Evolutionary conservation across 1,284 basidiomycete species (phyloP), one percentile per base, ranked within the genome.

Genomic region (Marasmius tenuissimus): DNA sequence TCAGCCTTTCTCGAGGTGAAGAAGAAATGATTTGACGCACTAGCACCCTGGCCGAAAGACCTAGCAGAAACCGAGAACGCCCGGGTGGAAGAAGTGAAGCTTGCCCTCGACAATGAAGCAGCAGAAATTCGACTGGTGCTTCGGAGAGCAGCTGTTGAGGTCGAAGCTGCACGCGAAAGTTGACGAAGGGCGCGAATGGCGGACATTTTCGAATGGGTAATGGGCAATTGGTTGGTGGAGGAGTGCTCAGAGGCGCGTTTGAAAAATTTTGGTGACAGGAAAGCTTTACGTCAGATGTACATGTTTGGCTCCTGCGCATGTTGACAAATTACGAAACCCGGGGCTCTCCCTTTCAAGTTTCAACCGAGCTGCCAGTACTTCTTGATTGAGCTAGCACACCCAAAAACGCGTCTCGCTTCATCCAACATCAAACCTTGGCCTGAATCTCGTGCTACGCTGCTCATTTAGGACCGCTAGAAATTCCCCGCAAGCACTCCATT

Each of bases 21-120:
- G 58, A 39, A 59, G 60, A 66, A 64, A n/a, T 12, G 52, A 48
- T 33, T 49, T 51, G 62, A 83, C 87, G 72, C 67, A 91, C 89
- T 73, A 35, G 85, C 74, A 70, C 89, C 89, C 64, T 87, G 84
- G 33, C 87, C 86, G 62, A 85, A 76, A 49, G 78, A 73, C 42
- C 76, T 71, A 8, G 81, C 73, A 40, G 87, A 85, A 39, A 77
- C 80, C 1, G 86, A 85, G 74, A 91, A 90, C 39, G 83, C 73
- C 56, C 88, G 77, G 47, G 38, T 50, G 18, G 54, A 22, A n/a
- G 35, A 22, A 58, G 65, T 60, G 54, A 60, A 60, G 56, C 61
- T 64, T 16, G 65, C 50, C 2, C 61, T 54, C 39, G 58, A 40
- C 59, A 59, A 50, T 62, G 60, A 50, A 65, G 54, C 62, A 58